Evolutionary conservation across 495 filamentous ascomycete genomes (phyloP).

Genomic region (Lasiosphaeris hirsuta): DNA sequence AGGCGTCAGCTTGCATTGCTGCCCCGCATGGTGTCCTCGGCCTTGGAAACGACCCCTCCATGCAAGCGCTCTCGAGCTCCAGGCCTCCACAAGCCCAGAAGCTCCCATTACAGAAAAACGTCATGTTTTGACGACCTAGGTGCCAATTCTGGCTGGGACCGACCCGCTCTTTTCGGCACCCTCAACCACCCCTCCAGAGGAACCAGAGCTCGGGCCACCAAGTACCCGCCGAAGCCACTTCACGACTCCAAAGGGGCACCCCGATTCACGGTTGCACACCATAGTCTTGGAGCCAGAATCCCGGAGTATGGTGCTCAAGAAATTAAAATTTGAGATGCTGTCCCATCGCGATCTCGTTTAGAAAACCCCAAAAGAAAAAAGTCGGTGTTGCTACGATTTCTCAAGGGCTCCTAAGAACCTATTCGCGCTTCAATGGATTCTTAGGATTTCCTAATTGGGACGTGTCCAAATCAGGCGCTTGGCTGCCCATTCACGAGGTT

Average conservation of each 20-base stretch:
- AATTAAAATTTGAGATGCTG: too few relatives aligned
- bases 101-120: not conserved
- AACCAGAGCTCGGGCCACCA: conserved; percentile 5
- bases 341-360: too few relatives aligned
- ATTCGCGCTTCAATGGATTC: too few relatives aligned
- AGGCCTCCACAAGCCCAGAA: not conserved
- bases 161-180: conserved; percentile 14
- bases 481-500: too few relatives aligned
- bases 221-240: conserved; percentile 9
- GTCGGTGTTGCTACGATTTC: too few relatives aligned
- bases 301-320: too few relatives aligned
- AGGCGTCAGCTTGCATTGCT: conserved; percentile 22
- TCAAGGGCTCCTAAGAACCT: too few relatives aligned
- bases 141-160: conserved; percentile 11
- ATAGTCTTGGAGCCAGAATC: not conserved
- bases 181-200: conserved; percentile 14
- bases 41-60: conserved; percentile 22
- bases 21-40: conserved; percentile 29
- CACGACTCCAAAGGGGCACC: not conserved
- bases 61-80: conserved; percentile 10
- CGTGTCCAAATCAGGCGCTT: too few relatives aligned
- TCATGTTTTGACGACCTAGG: conserved; percentile 14
- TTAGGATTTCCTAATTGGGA: too few relatives aligned
- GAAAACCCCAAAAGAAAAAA: too few relatives aligned
- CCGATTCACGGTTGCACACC: not conserved